A percentile compares a stretch with the other conserved stretches of the same genome.
Conservation (phyloP, 148 eudicot species). For the Fallopia convolvulus region DNA sequence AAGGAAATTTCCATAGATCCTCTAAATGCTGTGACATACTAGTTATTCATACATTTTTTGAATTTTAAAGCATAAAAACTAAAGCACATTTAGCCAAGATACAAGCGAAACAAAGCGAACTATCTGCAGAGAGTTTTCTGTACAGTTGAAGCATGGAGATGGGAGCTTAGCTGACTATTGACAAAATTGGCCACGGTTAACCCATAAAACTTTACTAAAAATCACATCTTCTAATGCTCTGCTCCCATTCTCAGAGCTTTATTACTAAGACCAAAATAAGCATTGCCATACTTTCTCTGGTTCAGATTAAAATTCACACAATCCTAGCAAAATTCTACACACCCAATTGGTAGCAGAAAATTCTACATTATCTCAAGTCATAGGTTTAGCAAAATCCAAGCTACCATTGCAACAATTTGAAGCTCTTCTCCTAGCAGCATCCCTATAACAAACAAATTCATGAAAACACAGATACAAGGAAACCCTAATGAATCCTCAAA, state of each 20-base stretch:
- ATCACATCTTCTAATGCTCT: not conserved
- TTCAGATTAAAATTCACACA: not conserved
- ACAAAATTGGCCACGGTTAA: not conserved
- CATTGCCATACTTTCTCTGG: not conserved
- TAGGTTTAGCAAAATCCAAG: no score
- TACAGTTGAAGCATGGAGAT: not conserved
- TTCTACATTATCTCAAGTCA: no score
- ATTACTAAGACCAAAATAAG: not conserved
- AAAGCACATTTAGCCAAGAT: no score
- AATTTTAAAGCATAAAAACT: no score
- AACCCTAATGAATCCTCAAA: no score
- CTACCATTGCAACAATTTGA: not conserved
- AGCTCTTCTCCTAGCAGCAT: not conserved
- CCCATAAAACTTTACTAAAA: not conserved
- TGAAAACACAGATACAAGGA: no score
- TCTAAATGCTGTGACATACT: not conserved
- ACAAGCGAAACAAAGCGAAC: no score
- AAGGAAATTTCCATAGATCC: not conserved
- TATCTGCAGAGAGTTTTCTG: not conserved
- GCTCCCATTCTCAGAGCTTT: not conserved
- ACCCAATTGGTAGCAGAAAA: no score
- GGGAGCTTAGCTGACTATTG: not conserved
- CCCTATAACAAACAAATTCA: not conserved
- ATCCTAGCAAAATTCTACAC: no score
- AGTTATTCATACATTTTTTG: no score